Evolutionary conservation across 1,139 yeast genomes (phyloP).

Genomic region (Scheffersomyces cryptocercus): DNA sequence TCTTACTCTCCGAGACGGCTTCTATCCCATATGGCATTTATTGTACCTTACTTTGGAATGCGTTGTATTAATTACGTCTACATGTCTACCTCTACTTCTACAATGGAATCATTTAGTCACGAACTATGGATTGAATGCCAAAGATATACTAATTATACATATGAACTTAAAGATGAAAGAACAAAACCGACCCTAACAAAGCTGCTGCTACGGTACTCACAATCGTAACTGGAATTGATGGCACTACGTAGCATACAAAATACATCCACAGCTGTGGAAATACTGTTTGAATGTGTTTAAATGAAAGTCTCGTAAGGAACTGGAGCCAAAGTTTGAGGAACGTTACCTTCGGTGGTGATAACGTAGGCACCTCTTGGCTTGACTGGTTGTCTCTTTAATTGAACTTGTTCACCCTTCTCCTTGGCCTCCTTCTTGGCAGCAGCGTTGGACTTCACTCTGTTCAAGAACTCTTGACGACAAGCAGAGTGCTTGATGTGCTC

Average conservation of each 20-base stretch:
- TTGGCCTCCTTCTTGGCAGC: slow-evolving; percentile 89
- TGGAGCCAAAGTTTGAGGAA: slow-evolving; percentile 96
- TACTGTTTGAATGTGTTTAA: slow-evolving; percentile 42
- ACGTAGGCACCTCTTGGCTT: slow-evolving; percentile 90
- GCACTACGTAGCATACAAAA: slow-evolving; percentile 2
- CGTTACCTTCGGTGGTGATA: slow-evolving; percentile 70
- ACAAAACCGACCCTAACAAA: slow-evolving; percentile 1
- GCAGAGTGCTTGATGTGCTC: slow-evolving; percentile 99
- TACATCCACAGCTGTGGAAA: background rate
- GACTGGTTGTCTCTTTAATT: slow-evolving; percentile 95
- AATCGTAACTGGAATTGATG: background rate
- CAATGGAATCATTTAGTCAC: too few species aligned
- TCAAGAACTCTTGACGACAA: slow-evolving; percentile 97
- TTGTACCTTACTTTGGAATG: too few species aligned
- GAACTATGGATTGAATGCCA: too few species aligned
- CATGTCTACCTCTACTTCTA: too few species aligned
- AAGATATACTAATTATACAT: too few species aligned
- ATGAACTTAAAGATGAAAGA: background rate
- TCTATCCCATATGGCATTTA: too few species aligned
- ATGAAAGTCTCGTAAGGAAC: slow-evolving; percentile 98
- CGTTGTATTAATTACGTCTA: too few species aligned
- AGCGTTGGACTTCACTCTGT: slow-evolving; percentile 95
- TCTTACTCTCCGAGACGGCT: too few species aligned
- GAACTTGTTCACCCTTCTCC: slow-evolving; percentile 84
- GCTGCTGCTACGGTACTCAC: background rate